Conservation (phyloP, 352 stramenopile species). For the Phytophthora idaei region DNA sequence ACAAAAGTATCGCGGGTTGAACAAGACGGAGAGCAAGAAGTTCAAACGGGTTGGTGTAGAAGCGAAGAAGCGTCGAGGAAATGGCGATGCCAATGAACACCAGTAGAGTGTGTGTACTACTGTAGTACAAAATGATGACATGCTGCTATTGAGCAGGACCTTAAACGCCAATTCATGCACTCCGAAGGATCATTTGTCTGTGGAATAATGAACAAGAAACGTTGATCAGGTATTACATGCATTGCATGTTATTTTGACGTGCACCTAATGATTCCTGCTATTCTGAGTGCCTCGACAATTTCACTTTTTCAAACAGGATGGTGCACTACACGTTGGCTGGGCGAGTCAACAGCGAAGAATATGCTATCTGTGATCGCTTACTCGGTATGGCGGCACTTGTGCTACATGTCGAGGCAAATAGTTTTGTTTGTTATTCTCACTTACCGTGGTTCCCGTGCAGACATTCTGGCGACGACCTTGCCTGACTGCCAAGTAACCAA, state of each 20-base stretch:
- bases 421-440: neutral
- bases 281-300: constrained; percentile 5
- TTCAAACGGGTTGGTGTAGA: constrained; percentile 71
- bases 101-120: constrained; percentile 14
- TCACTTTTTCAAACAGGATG: constrained; percentile 27
- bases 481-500: constrained; percentile 66
- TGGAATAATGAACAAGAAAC: too few relatives aligned
- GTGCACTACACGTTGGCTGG: constrained; percentile 71
- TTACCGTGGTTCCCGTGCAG: constrained; percentile 21
- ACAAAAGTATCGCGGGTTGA: constrained; percentile 73
- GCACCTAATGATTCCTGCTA: neutral
- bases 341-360: constrained; percentile 73
- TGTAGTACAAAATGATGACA: neutral
- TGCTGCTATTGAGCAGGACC: neutral
- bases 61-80: constrained; percentile 50
- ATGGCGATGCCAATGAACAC: constrained; percentile 22
- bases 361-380: constrained; percentile 73
- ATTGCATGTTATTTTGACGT: too few relatives aligned
- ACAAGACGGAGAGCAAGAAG: constrained; percentile 88
- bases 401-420: neutral
- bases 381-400: constrained; percentile 43
- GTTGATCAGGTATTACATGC: too few relatives aligned
- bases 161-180: too few relatives aligned
- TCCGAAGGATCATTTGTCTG: too few relatives aligned
- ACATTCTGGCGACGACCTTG: constrained; percentile 58